Percentiles rank a stretch among this genome's conserved stretches.
Conservation (phyloP, 148 eudicot species). For the Beta vulgaris region DNA sequence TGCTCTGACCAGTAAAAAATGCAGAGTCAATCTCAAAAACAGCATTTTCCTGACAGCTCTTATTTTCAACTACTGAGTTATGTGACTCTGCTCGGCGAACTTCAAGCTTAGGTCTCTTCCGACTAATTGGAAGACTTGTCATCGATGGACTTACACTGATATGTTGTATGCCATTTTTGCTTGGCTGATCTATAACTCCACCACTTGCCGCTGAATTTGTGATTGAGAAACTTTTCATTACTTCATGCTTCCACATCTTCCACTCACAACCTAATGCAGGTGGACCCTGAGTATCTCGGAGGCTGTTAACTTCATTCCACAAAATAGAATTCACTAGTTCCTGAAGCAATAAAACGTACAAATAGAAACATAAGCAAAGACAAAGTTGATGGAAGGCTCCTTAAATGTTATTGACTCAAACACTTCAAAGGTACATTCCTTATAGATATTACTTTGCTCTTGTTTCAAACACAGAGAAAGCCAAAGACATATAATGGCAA, state of each 20-base stretch:
- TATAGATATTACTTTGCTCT: not conserved
- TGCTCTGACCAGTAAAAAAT: slow-evolving; percentile 44
- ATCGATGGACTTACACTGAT: slow-evolving; percentile 35
- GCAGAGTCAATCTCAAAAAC: slow-evolving; percentile 47
- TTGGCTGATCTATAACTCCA: slow-evolving; percentile 36
- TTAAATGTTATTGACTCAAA: not conserved
- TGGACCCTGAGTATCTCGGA: slow-evolving; percentile 43
- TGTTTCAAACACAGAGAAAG: not conserved
- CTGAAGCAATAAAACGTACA: slow-evolving; percentile 38
- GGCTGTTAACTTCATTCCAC: slow-evolving; percentile 65
- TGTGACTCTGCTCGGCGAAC: slow-evolving; percentile 94
- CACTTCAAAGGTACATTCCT: not conserved
- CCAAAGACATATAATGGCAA: not conserved
- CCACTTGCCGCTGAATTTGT: slow-evolving; percentile 41
- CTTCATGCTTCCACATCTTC: slow-evolving; percentile 83
- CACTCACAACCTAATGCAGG: slow-evolving; percentile 58
- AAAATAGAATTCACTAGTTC: slow-evolving; percentile 68
- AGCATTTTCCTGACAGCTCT: slow-evolving; percentile 36
- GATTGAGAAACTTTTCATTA: slow-evolving; percentile 59
- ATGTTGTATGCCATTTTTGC: slow-evolving; percentile 27
- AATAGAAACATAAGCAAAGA: slow-evolving; percentile 16
- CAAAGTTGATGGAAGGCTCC: slow-evolving; percentile 10
- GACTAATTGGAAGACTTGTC: slow-evolving; percentile 47
- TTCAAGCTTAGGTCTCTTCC: slow-evolving; percentile 94
- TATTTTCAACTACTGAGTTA: slow-evolving; percentile 39